phyloP scores from a whole-genome alignment of 176 grass and related monocot species.

The Oryza glumipatula region DNA sequence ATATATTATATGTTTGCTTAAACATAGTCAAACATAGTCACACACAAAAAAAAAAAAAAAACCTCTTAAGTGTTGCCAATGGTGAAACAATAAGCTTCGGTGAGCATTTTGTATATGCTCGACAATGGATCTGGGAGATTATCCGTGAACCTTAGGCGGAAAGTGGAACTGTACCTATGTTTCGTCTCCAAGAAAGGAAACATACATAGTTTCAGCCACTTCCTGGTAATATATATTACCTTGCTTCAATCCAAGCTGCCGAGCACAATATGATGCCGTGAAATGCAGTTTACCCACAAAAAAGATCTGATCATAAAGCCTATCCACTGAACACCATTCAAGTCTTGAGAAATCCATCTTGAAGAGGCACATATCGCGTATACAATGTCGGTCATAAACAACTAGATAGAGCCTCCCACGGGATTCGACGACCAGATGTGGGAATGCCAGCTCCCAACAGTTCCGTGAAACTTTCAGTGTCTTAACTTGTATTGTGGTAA shows the following conservation, averaged over 20 bases:
- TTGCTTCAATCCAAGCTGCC: not conserved
- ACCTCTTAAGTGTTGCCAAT: not conserved
- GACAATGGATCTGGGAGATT: not conserved
- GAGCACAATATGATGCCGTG: not conserved
- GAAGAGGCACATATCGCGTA: not conserved
- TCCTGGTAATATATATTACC: not conserved
- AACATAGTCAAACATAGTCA: not conserved
- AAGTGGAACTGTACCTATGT: not conserved
- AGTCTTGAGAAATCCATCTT: constrained; percentile 6
- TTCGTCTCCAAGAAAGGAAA: not conserved
- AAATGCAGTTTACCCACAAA: not conserved
- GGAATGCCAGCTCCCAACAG: constrained; percentile 9
- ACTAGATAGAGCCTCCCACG: not conserved
- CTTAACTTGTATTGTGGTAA: not conserved
- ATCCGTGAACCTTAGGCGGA: no score
- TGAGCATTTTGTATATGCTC: not conserved
- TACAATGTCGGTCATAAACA: not conserved
- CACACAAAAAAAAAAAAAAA: not conserved
- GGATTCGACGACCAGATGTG: not conserved
- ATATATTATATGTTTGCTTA: not conserved
- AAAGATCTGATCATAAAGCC: constrained; percentile 1
- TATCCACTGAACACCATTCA: not conserved
- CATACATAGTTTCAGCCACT: not conserved
- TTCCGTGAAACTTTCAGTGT: not conserved
- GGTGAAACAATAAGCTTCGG: constrained; percentile 3